Evolutionary conservation across 176 grass and related monocot genomes (phyloP), one percentile per base, ranked within the genome.

Genomic region (Eragrostis nindensis): DNA sequence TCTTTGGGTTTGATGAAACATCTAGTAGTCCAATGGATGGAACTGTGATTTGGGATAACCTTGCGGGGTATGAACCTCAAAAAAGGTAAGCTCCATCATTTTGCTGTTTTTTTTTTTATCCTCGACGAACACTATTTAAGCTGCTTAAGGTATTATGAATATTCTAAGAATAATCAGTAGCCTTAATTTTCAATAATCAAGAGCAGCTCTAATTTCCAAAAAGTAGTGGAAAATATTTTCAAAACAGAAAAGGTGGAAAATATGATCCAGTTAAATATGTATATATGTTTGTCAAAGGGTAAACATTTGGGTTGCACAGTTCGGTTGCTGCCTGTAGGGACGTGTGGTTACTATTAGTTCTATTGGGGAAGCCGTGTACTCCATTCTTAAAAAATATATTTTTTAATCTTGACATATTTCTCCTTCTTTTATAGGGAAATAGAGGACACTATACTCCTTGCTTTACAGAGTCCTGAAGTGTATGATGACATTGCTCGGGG

Each of bases 391-490:
- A 50, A 19, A 15, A 39, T 70, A 57, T 36, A 2, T 56, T 74
- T 19, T 19, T 71, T 65, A 76, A 76, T 10, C 26, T 59, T 60
- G 25, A 24, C 19, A 32, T 80, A 26, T 77, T 47, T 72, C 54
- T 80, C 62, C 12, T 53, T 22, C 10, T 54, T 87, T 84, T 81
- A 47, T 82, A 98, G 95, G 88, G 92, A 95, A 87, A 93, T 95
- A 93, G 95, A 98, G 71, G 95, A 98, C 69, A 93, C 88, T 49
- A 77, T 98, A 86, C 92, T 98, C 44, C 89, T 95, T 82, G 92
- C 92, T 71, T 78, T 98, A 81, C 95, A 91, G 75, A 93, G 82
- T 59, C 95, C 95, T 59, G 75, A 98, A 86, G 86, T 98, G 84
- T 98, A 98, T 84, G 95, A 98, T 84, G 92, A 91, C 27, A 88